A percentile compares a stretch with the other conserved stretches of the same genome.
phyloP scores from a whole-genome alignment of 371 early-diverging fungal species.

The Rhizopus sp. region DNA sequence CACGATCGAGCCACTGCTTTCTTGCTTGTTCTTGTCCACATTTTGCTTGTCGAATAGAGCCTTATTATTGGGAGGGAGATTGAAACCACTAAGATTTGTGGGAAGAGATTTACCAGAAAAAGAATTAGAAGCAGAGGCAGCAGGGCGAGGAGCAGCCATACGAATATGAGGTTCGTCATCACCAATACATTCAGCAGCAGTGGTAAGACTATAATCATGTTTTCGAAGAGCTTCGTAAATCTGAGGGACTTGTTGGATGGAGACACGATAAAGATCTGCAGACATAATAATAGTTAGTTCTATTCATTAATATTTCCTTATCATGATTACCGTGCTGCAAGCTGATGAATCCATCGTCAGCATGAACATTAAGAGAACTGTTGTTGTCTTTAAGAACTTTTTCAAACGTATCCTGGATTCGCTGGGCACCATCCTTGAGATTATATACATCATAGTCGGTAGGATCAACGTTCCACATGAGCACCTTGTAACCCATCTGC shows the following conservation, averaged over 20 bases:
- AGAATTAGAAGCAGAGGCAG: background rate
- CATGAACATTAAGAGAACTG: constrained; percentile 30
- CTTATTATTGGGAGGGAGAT: too few species aligned
- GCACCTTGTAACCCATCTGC: constrained; percentile 46
- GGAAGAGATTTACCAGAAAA: too few species aligned
- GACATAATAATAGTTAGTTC: background rate
- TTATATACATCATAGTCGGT: constrained; percentile 39
- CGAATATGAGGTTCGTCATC: constrained; percentile 31
- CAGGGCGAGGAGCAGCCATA: background rate
- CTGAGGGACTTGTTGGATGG: constrained; percentile 40
- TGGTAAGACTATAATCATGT: constrained; percentile 30
- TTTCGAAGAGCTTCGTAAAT: constrained; percentile 31
- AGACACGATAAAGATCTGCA: constrained; percentile 44
- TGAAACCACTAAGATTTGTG: too few species aligned
- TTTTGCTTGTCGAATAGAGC: too few species aligned
- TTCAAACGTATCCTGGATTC: constrained; percentile 27
- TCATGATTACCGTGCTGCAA: constrained; percentile 38
- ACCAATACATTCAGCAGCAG: constrained; percentile 42
- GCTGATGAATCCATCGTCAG: constrained; percentile 41
- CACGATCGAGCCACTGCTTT: too few species aligned
- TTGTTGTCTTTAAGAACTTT: constrained; percentile 17
- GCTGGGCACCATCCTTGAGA: constrained; percentile 16
- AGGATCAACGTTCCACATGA: constrained; percentile 59
- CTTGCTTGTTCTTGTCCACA: too few species aligned
- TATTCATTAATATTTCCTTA: background rate